Evolutionary conservation across 2,329 filamentous ascomycete species (phyloP).

Genomic region (Cadophora sp.): DNA sequence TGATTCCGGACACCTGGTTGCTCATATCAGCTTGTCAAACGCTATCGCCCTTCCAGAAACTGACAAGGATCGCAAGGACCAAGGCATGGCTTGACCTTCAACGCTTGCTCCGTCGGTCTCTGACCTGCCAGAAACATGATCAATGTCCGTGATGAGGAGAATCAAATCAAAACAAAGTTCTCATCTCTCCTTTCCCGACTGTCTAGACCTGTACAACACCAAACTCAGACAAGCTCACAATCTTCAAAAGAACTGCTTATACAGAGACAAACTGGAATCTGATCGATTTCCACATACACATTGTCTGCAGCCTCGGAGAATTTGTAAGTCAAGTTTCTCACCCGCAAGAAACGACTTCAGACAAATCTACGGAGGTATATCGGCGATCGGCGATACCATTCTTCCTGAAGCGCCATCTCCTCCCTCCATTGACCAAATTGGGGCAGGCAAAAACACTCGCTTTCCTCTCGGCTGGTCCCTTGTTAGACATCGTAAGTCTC

Average conservation of each 20-base stretch:
- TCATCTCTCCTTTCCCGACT: neutral
- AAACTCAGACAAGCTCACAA: neutral
- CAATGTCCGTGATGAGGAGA: slow-evolving; percentile 11
- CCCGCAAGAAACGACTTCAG: slow-evolving; percentile 2
- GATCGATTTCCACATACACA: neutral
- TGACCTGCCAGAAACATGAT: slow-evolving; percentile 14
- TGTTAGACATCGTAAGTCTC: neutral
- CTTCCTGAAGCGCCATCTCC: neutral
- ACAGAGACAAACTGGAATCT: neutral
- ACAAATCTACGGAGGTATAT: neutral
- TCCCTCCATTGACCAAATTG: neutral
- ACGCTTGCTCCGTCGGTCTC: slow-evolving; percentile 5
- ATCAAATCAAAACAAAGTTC: neutral
- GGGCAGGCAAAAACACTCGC: slow-evolving; percentile 6
- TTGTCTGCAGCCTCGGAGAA: slow-evolving; percentile 1
- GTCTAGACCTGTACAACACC: neutral
- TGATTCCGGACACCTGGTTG: neutral
- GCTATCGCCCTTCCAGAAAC: slow-evolving; percentile 24
- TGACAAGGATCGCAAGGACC: slow-evolving; percentile 30
- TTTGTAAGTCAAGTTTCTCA: slow-evolving; percentile 4
- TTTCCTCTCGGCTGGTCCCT: neutral
- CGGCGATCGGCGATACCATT: slow-evolving; percentile 2
- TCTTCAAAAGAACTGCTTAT: neutral
- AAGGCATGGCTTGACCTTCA: slow-evolving; percentile 10
- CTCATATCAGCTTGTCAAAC: slow-evolving; percentile 24